Evolutionary conservation across 306 rosid genomes (phyloP).

Genomic region (Rubus idaeus): DNA sequence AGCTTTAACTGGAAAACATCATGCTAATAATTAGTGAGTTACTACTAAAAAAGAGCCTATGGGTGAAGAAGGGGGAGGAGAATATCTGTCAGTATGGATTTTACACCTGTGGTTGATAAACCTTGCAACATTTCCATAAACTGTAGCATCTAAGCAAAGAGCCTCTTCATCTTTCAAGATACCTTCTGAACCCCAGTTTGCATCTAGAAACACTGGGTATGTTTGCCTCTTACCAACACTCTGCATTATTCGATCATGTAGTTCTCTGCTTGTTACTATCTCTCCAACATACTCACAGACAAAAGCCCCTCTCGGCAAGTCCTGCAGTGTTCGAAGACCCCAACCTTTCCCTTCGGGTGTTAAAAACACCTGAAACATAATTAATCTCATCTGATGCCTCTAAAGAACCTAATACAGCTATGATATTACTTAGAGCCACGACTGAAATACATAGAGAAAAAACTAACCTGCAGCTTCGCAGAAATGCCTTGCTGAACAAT

Average conservation of each 20-base stretch:
- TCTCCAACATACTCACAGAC: conserved; percentile 38
- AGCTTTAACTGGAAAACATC: not conserved
- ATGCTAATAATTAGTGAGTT: not conserved
- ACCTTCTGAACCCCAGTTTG: conserved; percentile 15
- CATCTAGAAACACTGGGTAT: conserved; percentile 23
- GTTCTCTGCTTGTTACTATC: conserved; percentile 24
- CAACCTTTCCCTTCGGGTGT: conserved; percentile 35
- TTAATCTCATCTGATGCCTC: not conserved
- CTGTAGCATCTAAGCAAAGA: conserved; percentile 27
- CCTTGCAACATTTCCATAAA: conserved; percentile 35
- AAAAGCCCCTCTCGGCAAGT: conserved; percentile 35
- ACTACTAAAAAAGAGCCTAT: not conserved
- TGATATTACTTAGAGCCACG: not conserved
- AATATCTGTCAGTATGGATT: not conserved
- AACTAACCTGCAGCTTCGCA: conserved; percentile 27
- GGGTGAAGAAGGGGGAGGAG: not conserved
- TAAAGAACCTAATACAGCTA: not conserved
- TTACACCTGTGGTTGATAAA: conserved; percentile 38
- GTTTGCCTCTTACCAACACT: conserved; percentile 11
- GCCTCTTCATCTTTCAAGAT: conserved; percentile 23
- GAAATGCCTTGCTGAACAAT: conserved; percentile 28
- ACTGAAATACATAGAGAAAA: not conserved
- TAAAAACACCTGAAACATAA: conserved; percentile 27
- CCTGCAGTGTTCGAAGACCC: conserved; percentile 28
- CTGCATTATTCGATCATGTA: conserved; percentile 9